Base-by-base conservation (phyloP, 2,329 filamentous ascomycete species). In the Chaetomium sp. region DNA sequence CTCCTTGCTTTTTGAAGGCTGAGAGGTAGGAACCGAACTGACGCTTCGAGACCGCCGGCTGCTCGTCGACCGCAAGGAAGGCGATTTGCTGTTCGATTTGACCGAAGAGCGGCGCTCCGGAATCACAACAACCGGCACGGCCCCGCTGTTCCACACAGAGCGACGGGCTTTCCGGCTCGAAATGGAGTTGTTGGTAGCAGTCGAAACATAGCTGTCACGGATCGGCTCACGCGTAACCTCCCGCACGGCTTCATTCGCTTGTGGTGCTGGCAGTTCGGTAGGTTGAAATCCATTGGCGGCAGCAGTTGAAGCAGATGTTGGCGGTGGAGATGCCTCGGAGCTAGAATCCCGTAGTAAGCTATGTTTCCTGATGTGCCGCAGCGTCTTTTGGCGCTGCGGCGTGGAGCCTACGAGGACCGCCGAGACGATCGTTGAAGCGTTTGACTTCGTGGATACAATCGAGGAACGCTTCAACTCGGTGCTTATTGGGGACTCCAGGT, bases 281-380 rank as follows among this genome's bases (percentile, higher is more conserved):
- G 45, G 55, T 37, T 49, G 58, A 6, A 55, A 61, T 8, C 41
- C 49, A 6, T 65, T 69, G 2, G 69, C 63, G 11, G 68, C 62
- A 9, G 59, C 51, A 6, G 59, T 47, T 6, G 69, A 68, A 10
- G 72, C 62, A 1, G 76, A 77, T 11, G 71, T 72, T 8, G 72
- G 68, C 5, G 68, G 58, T 1, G 71, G 71, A 6, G 75, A 74
- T 9, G 71, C 56, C 36, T 75, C 71, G 4, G 72, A 72, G 19
- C 66, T 65, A 3, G 77, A 74, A 58, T 81, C 76, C 56, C 81
- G 74, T 54, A 84, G 63, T 0, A 70, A 69, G 7, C 69, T 69
- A 44, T 80, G 77, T 64, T 85, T 86, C 61, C 75, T 79, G 9
- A 84, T 77, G 65, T 86, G 83, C 4, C 84, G 78, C 56, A 87